These are phyloP conservation scores for Claviceps quebecensis DNA, from an alignment of 2,329 filamentous ascomycete genomes.

Conservation along the genomic window DNA sequence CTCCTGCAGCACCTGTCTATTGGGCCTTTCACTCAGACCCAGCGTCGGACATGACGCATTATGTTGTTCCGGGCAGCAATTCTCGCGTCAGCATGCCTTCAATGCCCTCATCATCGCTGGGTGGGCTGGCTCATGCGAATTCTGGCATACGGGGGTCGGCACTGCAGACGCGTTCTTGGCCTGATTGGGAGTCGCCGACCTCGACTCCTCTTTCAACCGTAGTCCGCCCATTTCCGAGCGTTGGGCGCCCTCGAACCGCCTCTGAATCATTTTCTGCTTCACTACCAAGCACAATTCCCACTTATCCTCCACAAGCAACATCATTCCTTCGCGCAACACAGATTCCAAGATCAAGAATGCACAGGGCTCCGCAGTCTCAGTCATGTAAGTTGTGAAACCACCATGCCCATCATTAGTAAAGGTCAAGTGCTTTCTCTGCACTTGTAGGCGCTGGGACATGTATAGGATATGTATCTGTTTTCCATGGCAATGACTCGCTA, in stretches of 20 bases:
- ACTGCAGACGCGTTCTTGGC: slow-evolving; percentile 1
- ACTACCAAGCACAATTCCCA: slow-evolving; percentile 7
- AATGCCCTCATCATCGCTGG: not conserved
- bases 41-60: not conserved
- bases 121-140: not conserved
- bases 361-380: slow-evolving; percentile 1
- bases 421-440: no score
- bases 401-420: not conserved
- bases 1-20: not conserved
- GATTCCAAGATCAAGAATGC: not conserved
- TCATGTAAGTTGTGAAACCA: slow-evolving; percentile 3
- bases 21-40: not conserved
- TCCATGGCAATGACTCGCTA: not conserved
- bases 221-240: slow-evolving; percentile 6
- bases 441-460: no score
- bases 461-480: not conserved
- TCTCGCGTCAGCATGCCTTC: not conserved
- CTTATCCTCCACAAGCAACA: slow-evolving; percentile 6
- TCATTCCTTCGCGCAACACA: slow-evolving; percentile 4
- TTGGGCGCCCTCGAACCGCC: slow-evolving; percentile 10
- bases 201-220: slow-evolving; percentile 11
- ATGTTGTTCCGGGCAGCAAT: not conserved
- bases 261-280: slow-evolving; percentile 9
- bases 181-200: slow-evolving; percentile 7
- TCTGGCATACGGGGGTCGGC: not conserved